Conservation (phyloP, 73 alveolate genomes). For the Effrenium voratum region DNA sequence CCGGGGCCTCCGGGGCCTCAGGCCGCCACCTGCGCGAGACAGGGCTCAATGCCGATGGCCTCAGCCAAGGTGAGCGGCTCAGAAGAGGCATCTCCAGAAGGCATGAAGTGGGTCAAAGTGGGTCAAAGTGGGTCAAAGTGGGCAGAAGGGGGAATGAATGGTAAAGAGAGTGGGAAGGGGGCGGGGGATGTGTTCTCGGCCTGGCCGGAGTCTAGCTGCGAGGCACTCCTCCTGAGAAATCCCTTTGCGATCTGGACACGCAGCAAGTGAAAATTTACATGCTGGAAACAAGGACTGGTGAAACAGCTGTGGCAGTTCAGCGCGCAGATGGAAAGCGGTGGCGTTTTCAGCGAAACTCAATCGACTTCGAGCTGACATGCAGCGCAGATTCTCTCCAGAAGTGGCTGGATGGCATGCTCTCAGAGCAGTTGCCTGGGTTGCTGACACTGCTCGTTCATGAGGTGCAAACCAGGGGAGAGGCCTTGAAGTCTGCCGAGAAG, state of each 20-base stretch:
- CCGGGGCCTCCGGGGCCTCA: too few species aligned
- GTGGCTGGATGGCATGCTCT: constrained; percentile 44
- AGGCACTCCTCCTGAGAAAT: too few species aligned
- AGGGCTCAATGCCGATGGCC: too few species aligned
- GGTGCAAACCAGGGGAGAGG: constrained; percentile 41
- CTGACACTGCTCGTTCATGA: constrained; percentile 57
- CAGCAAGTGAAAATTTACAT: constrained; percentile 24
- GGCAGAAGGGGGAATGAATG: too few species aligned
- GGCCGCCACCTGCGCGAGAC: too few species aligned
- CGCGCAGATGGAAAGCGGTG: constrained; percentile 60
- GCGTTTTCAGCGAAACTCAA: constrained; percentile 26
- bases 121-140: too few species aligned
- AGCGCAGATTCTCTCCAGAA: constrained; percentile 23
- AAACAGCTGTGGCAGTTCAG: constrained; percentile 69
- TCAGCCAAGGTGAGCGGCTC: too few species aligned
- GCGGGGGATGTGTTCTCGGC: too few species aligned
- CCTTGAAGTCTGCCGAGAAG: constrained; percentile 54
- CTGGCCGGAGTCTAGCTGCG: too few species aligned
- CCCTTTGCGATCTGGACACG: constrained; percentile 52
- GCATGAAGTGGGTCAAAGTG: too few species aligned
- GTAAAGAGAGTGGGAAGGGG: too few species aligned
- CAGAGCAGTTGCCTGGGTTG: constrained; percentile 48
- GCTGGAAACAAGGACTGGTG: constrained; percentile 75
- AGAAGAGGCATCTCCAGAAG: too few species aligned
- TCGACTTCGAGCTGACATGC: constrained; percentile 19